Evolutionary conservation across 768 basidiomycete genomes (phyloP).

Genomic region (Filobasidium wieringae): DNA sequence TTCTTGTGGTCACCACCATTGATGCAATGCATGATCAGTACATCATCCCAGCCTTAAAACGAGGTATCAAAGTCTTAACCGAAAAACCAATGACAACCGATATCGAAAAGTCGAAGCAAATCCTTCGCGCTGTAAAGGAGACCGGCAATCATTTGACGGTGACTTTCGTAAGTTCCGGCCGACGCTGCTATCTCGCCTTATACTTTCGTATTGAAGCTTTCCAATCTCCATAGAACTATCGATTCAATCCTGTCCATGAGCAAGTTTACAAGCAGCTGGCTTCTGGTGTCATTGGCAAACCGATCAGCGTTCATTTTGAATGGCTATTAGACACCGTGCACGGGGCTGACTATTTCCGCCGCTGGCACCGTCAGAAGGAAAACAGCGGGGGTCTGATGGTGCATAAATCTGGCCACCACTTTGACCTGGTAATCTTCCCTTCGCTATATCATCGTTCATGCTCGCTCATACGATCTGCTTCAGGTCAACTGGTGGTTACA

Average conservation of each 20-base stretch:
- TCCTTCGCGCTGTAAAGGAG: conserved; percentile 44
- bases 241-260: conserved; percentile 19
- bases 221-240: conserved; percentile 12
- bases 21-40: conserved; percentile 46
- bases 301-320: conserved; percentile 48
- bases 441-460: not conserved
- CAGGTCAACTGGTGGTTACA: conserved; percentile 48
- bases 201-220: not conserved
- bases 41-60: conserved; percentile 41
- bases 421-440: conserved; percentile 40
- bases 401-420: conserved; percentile 46
- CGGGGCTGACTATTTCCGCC: conserved; percentile 48
- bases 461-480: not conserved
- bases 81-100: conserved; percentile 51
- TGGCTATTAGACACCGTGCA: conserved; percentile 49
- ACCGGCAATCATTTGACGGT: conserved; percentile 43
- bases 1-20: conserved; percentile 46
- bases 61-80: conserved; percentile 42
- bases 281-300: conserved; percentile 45
- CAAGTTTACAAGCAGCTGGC: conserved; percentile 42
- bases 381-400: conserved; percentile 45
- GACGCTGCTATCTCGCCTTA: not conserved
- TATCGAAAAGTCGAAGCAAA: conserved; percentile 44
- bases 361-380: conserved; percentile 33
- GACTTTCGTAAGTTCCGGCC: conserved; percentile 34